Evolutionary conservation across 2,329 filamentous ascomycete species (phyloP).

Genomic region (Neoscytalidium dimidiatum): DNA sequence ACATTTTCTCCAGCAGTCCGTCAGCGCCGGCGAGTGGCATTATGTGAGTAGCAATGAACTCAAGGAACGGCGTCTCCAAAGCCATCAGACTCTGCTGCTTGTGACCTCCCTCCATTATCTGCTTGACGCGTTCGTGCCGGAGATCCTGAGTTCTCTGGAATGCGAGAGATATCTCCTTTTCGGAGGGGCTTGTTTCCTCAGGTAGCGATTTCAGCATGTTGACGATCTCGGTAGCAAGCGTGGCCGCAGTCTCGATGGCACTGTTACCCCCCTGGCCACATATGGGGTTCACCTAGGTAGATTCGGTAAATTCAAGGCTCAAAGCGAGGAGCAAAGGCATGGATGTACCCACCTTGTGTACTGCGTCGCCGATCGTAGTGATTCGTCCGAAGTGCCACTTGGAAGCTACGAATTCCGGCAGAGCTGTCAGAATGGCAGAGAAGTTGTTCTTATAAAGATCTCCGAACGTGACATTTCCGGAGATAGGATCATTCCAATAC

Average conservation of each 20-base stretch:
- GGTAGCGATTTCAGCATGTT: not conserved
- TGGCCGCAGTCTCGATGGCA: slow-evolving; percentile 26
- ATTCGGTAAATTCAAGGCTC: not conserved
- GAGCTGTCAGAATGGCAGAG: slow-evolving; percentile 27
- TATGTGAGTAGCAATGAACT: slow-evolving; percentile 11
- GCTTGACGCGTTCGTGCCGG: not conserved
- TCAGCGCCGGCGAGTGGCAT: slow-evolving; percentile 1
- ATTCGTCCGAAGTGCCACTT: slow-evolving; percentile 43
- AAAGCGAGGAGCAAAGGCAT: no score
- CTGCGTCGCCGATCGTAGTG: slow-evolving; percentile 44
- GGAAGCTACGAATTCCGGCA: slow-evolving; percentile 41
- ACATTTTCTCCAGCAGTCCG: not conserved
- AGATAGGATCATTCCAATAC: slow-evolving; percentile 30
- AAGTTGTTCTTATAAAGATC: slow-evolving; percentile 35
- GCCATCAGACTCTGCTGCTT: not conserved
- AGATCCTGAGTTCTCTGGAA: not conserved
- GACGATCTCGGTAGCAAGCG: slow-evolving; percentile 17
- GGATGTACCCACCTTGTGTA: slow-evolving; percentile 42
- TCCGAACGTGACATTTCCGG: slow-evolving; percentile 32
- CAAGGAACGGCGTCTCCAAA: not conserved
- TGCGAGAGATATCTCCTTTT: not conserved
- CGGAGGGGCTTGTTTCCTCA: not conserved
- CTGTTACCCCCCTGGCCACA: slow-evolving; percentile 27
- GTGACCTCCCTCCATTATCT: not conserved
- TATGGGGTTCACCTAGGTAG: slow-evolving; percentile 22